Conservation (phyloP, 306 rosid genomes). For the Trichosanthes cucumerina region DNA sequence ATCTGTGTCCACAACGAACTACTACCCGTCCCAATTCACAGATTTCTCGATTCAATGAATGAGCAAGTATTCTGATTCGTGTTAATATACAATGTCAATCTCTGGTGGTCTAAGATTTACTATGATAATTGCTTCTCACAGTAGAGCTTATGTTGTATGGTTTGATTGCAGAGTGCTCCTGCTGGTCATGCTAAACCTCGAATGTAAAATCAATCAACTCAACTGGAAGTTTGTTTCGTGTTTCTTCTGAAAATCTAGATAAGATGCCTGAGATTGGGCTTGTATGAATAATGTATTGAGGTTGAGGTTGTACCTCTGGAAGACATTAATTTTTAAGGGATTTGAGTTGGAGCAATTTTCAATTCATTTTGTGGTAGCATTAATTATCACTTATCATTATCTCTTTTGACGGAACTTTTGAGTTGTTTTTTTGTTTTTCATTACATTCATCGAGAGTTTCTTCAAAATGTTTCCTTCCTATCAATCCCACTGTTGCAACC, state of each 20-base stretch:
- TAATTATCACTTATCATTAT: not conserved
- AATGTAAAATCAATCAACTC: not conserved
- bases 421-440: not conserved
- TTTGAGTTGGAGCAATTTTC: not conserved
- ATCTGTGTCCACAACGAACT: not conserved
- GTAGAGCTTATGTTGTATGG: not conserved
- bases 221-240: not conserved
- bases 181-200: constrained; percentile 1
- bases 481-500: not conserved
- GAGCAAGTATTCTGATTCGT: not conserved
- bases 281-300: not conserved
- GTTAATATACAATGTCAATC: not conserved
- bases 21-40: not conserved
- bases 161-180: constrained; percentile 2
- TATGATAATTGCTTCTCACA: not conserved
- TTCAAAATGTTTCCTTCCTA: not conserved
- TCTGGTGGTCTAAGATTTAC: not conserved
- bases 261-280: not conserved
- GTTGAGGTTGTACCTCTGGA: not conserved
- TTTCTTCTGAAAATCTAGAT: not conserved
- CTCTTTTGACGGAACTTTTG: not conserved
- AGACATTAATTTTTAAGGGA: not conserved
- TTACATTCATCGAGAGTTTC: not conserved
- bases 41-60: not conserved
- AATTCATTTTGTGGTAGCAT: not conserved